Conservation (phyloP, 2,329 filamentous ascomycete species). For the Venturiaceae sp. region DNA sequence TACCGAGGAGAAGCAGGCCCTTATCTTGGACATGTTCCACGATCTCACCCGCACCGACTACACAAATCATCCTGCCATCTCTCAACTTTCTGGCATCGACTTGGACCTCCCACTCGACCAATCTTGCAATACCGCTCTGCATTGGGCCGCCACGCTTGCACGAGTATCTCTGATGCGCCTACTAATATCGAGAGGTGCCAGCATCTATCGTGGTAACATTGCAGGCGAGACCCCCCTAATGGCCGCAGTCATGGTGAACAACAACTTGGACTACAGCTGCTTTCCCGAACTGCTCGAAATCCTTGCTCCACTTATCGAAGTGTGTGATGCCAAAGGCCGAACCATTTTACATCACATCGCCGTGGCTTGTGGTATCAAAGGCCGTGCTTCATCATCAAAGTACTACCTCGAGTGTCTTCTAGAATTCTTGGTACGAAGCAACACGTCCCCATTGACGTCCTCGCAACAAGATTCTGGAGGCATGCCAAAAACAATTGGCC, state of each 20-base stretch:
- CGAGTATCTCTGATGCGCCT: constrained; percentile 73
- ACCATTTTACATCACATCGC: constrained; percentile 96
- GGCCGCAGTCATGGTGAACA: constrained; percentile 85
- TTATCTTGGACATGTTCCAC: constrained; percentile 75
- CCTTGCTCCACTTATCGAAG: constrained; percentile 80
- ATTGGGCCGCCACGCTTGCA: constrained; percentile 92
- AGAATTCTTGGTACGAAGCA: constrained; percentile 84
- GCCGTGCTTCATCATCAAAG: constrained; percentile 79
- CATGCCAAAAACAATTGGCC: constrained; percentile 53
- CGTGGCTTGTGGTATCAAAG: constrained; percentile 90
- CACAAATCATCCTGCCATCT: constrained; percentile 66
- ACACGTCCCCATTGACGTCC: constrained; percentile 21
- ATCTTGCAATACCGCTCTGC: constrained; percentile 79
- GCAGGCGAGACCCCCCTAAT: constrained; percentile 89
- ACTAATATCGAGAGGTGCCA: constrained; percentile 75
- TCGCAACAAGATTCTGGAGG: constrained; percentile 41
- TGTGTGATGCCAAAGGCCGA: constrained; percentile 77
- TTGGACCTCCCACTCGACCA: constrained; percentile 88
- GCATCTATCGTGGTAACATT: constrained; percentile 77
- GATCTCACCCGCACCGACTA: constrained; percentile 60
- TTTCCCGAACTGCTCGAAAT: constrained; percentile 88
- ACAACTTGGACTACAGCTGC: constrained; percentile 82
- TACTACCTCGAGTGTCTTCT: constrained; percentile 93
- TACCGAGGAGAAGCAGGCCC: constrained; percentile 68
- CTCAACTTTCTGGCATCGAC: constrained; percentile 66